Base-by-base conservation (phyloP, 1,284 basidiomycete species). In the Porodaedalea pini region DNA sequence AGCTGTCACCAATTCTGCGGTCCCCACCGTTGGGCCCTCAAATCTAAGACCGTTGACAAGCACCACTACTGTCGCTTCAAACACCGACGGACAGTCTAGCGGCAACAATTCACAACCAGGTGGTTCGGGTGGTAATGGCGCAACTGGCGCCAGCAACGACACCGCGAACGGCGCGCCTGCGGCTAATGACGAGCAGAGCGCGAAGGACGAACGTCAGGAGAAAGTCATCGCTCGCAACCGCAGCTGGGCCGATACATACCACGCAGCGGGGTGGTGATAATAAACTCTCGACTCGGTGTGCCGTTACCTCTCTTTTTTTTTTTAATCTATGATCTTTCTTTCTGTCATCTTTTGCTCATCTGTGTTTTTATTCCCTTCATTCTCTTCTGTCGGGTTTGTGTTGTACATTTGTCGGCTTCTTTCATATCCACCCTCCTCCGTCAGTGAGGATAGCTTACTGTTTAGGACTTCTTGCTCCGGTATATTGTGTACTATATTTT, bases 191-290 rank as follows among this genome's bases (percentile, higher is more conserved):
- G 47, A 39, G 7, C 44, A 31, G 29, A 54, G 17, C n/a, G 39
- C 50, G 21, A 58, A 29, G 65, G 74, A 75, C 50, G 71, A 75
- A 64, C 69, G 73, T 55, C 69, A 63, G 61, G 71, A 72, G 61
- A 71, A 70, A 32, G 77, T 76, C 4, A 66, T 86, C 65, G 77
- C 79, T 54, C 73, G 84, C 60, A 86, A 84, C 68, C 77, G 79
- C 56, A 88, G 82, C 65, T 88, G 82, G 83, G 82, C 82, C 21
- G 79, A 85, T 61, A 82, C 86, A 63, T 88, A 79, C 68, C 86
- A 88, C 68, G 75, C 72, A 59, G 66, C 77, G 19, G 86, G 86
- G 49, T 88, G 86, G 86, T 87, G 67, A 57, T 31, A 11, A 54
- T 19, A n/a, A 6, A 5, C 36, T 37, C 29, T 45, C 39, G 13